Base-by-base conservation (phyloP, 2,329 filamentous ascomycete genomes). In the Colletotrichum chlorophyti region DNA sequence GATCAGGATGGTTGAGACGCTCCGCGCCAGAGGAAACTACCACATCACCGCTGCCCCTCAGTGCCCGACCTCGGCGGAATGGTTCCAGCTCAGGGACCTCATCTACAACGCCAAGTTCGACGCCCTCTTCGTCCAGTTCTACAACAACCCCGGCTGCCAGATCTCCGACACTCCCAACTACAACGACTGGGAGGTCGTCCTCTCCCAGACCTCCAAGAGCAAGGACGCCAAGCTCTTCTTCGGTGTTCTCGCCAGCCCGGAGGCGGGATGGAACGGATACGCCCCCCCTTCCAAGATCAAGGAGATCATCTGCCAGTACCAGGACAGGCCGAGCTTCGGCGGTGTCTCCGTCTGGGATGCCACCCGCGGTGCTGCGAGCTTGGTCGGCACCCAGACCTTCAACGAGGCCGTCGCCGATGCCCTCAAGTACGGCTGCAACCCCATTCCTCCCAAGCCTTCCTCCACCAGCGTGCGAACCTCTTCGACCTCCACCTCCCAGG, bases 311-410 rank as follows among this genome's bases (percentile, higher is more conserved):
- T 76, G 77, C 63, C 41, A 70, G 48, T 69, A 73, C 62, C 72
- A 74, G 59, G 66, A 65, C 34, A 69, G 68, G 15, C n/a, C 63
- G 6, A 68, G 74, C 60, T 81, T 79, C 52, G 78, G 76, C 14
- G 79, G 79, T 64, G 66, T 80, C 43, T 79, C 78, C 41, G 64
- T 81, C 17, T 81, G 76, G 77, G 79, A 82, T 47, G 70, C 75
- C 21, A 72, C 69, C 26, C 69, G 68, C 6, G 75, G 71, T 19
- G 65, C 64, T 9, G 43, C 47, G 1, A 76, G 77, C 62, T 12
- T 64, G 5, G 60, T 68, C 37, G 37, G 65, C 15, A 72, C 69
- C 40, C 73, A 76, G 65, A 64, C 61, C 21, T 80, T 74, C 60
- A 70, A 75, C 58, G 61, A 76, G 43, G 66, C 71, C 37, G 69